phyloP scores from a whole-genome alignment of 306 rosid species.

The Rosa chinensis region DNA sequence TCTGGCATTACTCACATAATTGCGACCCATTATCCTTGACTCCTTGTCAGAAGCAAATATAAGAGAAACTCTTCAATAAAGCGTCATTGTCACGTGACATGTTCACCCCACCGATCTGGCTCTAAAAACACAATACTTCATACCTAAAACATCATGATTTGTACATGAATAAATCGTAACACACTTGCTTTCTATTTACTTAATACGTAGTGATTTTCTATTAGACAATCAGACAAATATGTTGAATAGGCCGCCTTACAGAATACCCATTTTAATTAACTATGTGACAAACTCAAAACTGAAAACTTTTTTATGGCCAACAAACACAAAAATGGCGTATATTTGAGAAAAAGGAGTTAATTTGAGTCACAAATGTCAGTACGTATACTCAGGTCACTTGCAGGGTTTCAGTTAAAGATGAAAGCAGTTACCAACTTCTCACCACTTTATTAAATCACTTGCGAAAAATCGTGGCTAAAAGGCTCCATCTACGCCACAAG shows the following conservation, averaged over 20 bases:
- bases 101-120: neutral
- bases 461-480: conserved; percentile 29
- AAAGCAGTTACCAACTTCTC: conserved; percentile 28
- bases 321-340: neutral
- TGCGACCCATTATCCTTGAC: neutral
- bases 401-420: conserved; percentile 28
- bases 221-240: neutral
- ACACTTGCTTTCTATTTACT: neutral
- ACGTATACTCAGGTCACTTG: neutral
- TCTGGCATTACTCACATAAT: neutral
- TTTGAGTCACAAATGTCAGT: neutral
- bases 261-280: neutral
- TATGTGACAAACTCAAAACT: neutral
- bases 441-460: conserved; percentile 20
- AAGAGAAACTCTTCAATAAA: neutral
- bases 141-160: neutral
- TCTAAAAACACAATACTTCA: neutral
- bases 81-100: neutral
- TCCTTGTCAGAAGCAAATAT: neutral
- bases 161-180: neutral
- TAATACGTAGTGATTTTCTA: neutral
- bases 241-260: neutral
- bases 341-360: neutral
- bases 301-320: neutral
- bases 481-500: conserved; percentile 27